Conservation (phyloP, 345 rosid species). For the Eucalyptus virginea region DNA sequence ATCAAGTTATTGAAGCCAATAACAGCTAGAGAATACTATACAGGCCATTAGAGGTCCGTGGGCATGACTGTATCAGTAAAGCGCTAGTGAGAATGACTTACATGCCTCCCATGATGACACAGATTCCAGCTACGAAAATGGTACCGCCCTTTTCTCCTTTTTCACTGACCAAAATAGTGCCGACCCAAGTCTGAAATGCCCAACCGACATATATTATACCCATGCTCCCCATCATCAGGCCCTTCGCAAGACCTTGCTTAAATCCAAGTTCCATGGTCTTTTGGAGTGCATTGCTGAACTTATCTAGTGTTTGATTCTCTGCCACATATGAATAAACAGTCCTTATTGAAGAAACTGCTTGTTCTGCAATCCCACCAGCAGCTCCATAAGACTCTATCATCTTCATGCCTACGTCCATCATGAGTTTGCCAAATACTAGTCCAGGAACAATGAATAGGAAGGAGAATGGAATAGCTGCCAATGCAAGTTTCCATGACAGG, state of each 20-base stretch:
- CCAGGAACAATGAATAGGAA: slow-evolving; percentile 45
- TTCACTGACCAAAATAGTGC: slow-evolving; percentile 43
- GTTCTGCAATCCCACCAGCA: slow-evolving; percentile 66
- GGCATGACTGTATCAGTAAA: not conserved
- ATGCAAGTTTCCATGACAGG: slow-evolving; percentile 47
- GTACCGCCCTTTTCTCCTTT: slow-evolving; percentile 49
- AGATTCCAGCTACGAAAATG: slow-evolving; percentile 46
- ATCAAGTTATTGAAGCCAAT: not conserved
- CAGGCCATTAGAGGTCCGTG: not conserved
- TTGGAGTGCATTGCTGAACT: slow-evolving; percentile 37
- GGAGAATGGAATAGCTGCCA: slow-evolving; percentile 48
- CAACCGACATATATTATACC: slow-evolving; percentile 53
- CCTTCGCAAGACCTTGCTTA: slow-evolving; percentile 52
- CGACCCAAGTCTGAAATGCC: slow-evolving; percentile 63
- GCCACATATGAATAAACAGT: slow-evolving; percentile 52
- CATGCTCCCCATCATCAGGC: slow-evolving; percentile 65
- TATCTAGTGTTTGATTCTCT: slow-evolving; percentile 27
- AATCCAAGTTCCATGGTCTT: slow-evolving; percentile 39
- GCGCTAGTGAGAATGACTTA: slow-evolving; percentile 6
- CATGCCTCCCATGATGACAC: slow-evolving; percentile 60
- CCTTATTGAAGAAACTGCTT: slow-evolving; percentile 56
- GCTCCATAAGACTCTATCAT: slow-evolving; percentile 44
- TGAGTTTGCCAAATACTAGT: slow-evolving; percentile 49
- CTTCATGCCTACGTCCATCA: slow-evolving; percentile 51
- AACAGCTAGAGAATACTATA: not conserved